These are phyloP conservation scores for Lepiota brunneoincarnata DNA, from an alignment of 768 basidiomycete genomes.

Conservation along the genomic window DNA sequence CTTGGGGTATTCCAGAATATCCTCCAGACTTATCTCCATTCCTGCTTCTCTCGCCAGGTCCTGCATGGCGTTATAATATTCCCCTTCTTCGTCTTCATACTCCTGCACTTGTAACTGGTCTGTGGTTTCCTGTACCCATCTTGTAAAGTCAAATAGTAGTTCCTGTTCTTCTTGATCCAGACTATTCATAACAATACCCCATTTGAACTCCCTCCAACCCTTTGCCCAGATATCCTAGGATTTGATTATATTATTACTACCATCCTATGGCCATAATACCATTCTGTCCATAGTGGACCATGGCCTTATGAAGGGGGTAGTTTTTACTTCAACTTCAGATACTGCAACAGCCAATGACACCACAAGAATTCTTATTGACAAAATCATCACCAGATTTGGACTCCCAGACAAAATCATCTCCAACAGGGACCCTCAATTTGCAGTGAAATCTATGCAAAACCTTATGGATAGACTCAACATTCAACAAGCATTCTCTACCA, in stretches of 20 bases:
- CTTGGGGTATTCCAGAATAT: no score
- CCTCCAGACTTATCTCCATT: no score
- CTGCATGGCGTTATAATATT: no score
- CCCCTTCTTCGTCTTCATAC: no score
- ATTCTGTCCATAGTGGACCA: no score
- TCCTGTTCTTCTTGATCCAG: no score
- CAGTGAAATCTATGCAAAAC: background rate
- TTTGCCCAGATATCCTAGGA: slow-evolving; percentile 16
- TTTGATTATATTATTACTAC: background rate
- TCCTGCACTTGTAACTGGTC: no score
- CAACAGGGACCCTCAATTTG: slow-evolving; percentile 17
- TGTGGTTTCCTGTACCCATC: no score
- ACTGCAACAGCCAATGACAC: slow-evolving; percentile 1
- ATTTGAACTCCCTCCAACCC: slow-evolving; percentile 1
- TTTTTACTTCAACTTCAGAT: slow-evolving; percentile 18
- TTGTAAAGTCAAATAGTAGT: no score
- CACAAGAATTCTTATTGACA: background rate
- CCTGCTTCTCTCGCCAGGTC: no score
- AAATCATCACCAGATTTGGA: no score
- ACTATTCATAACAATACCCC: slow-evolving; percentile 13
- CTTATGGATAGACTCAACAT: background rate
- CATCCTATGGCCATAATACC: background rate
- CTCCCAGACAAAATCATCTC: slow-evolving; percentile 17
- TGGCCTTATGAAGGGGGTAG: slow-evolving; percentile 23
- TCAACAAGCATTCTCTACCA: slow-evolving; percentile 20